Base-by-base conservation (phyloP, 2,329 filamentous ascomycete genomes). In the Monosporascus sp. region DNA sequence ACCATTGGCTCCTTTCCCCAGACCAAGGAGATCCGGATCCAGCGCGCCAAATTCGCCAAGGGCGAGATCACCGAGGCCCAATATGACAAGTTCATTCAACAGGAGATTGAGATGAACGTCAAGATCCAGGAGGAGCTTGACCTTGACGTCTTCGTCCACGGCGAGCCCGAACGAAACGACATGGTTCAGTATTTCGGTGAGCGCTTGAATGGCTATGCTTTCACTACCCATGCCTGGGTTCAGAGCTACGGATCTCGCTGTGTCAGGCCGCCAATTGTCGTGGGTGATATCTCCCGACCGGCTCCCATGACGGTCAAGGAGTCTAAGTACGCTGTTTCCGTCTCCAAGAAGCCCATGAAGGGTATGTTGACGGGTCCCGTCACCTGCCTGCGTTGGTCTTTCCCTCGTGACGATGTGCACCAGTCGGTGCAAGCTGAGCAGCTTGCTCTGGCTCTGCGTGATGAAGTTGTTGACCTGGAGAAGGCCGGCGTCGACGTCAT, bases 181-280 rank as follows among this genome's bases (percentile, higher is more conserved):
- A 99, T 99, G 94, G 94, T 99, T 51, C 94, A 99, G 79, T 99
- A 97, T 87, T 99, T 99, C 68, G 94, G 94, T 77, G 94, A 99
- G 85, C 89, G 91, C 70, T 84, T 99, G 60, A 85, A 95, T 68
- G 94, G 94, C 70, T 99, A 97, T 75, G 88, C 91, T 72, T 99
- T 99, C 85, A 99, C 94, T 73, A 97, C 93, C 74, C 89, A 97
- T 79, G 94, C 90, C 65, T 99, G 94, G 94, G 94, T 99, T 54
- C 91, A 99, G 84, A 91, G 85, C 68, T 99, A 99, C 77, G 94
- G 94, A 69, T 99, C 94, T 64, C 94, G 94, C 70, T 99, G 94
- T 76, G 94, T 99, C 66, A 90, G 94, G 72, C 94, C 94, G 66
- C 94, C 94, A 59, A 99, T 99, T 78, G 90, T 99, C 68, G 94